phyloP scores from a whole-genome alignment of 2,329 filamentous ascomycete species.

The Apiospora kogelbergensis region DNA sequence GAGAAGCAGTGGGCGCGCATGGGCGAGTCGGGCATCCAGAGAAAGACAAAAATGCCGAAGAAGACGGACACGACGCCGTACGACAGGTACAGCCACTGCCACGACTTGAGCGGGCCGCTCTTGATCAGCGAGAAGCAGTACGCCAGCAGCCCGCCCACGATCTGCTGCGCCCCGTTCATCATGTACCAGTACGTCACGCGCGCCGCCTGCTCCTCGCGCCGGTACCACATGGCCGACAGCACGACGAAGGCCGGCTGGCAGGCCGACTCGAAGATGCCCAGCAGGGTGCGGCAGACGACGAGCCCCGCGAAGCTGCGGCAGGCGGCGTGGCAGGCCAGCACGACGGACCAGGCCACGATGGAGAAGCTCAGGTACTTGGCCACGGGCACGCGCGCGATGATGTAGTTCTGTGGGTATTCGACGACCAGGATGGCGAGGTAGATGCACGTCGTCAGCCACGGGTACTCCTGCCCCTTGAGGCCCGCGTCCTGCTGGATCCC shows the following conservation, averaged over 20 bases:
- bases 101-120: constrained; percentile 55
- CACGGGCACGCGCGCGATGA: constrained; percentile 63
- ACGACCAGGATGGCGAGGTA: constrained; percentile 71
- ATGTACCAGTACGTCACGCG: constrained; percentile 74
- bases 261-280: constrained; percentile 70
- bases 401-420: constrained; percentile 63
- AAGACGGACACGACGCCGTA: constrained; percentile 64
- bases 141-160: constrained; percentile 69
- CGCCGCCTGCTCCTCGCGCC: constrained; percentile 64
- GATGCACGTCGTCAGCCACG: constrained; percentile 73
- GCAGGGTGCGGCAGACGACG: constrained; percentile 60
- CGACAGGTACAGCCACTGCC: constrained; percentile 68
- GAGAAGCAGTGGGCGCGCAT: constrained; percentile 71
- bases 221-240: constrained; percentile 70
- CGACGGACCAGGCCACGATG: constrained; percentile 63
- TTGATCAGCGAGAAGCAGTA: constrained; percentile 61
- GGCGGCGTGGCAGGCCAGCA: constrained; percentile 61
- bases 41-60: constrained; percentile 64
- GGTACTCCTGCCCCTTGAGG: constrained; percentile 50
- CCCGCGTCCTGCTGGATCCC: constrained; percentile 51
- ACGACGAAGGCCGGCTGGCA: constrained; percentile 69
- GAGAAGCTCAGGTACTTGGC: constrained; percentile 66
- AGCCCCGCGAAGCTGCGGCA: constrained; percentile 61
- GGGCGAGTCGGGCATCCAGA: constrained; percentile 66
- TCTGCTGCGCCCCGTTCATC: constrained; percentile 75